Evolutionary conservation across 164 flowering plant species (phyloP), one percentile per base, ranked within the genome.

Genomic region (Amborella trichopoda): DNA sequence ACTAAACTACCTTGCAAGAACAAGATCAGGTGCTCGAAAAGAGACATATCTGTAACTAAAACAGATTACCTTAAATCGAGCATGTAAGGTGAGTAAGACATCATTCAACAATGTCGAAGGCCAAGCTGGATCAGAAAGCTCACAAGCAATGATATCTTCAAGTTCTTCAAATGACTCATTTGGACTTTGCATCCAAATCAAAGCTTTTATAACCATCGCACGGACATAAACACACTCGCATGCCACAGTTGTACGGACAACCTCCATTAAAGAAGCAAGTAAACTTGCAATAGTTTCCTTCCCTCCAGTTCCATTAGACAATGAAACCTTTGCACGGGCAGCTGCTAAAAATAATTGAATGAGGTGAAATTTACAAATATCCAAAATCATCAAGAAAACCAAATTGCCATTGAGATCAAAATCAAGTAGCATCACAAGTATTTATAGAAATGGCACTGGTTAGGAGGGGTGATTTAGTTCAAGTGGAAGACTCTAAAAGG

Each of bases 121-220:
- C 99, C 99, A 93, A 26, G 83, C 80, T 55, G 99, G 99, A 77
- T 93, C 99, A 45, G 99, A 87, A 24, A 93, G 91, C 81, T 93
- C 99, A 26, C 96, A 84, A 17, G 99, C 99, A 68, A 93, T 93
- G 50, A 93, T 93, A 40, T 94, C 85, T 56, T 74, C 73, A 21
- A 93, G 63, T 66, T 93, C 96, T 57, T 82, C 94, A 65, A 93
- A 77, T 12, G 95, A 77, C 61, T 93, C 99, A 62, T 77, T 54
- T 23, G 99, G 95, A 64, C 95, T 80, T 73, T 93, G 96, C 99
- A 93, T 93, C 99, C 99, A 93, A 54, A 93, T 84, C 69, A 93
- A 68, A 47, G 96, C 96, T 62, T 93, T 93, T 43, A 93, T 88
- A 8, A 93, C 99, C 99, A 88, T 84, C 17, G 80, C 96, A 39